Base-by-base conservation (phyloP, 495 filamentous ascomycete species). In the Xylaria telfairii region DNA sequence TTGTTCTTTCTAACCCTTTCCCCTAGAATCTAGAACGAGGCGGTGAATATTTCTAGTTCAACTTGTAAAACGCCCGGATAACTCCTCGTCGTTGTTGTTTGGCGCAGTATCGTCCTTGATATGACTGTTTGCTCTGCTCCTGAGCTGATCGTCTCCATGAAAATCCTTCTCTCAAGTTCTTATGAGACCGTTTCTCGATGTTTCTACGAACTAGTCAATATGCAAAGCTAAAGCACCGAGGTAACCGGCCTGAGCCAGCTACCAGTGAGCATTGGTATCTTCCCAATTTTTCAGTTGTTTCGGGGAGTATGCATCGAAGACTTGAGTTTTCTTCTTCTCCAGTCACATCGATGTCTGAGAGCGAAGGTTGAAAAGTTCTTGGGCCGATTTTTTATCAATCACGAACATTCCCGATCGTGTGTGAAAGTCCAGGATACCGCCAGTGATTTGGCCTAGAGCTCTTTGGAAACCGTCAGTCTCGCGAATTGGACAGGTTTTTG, bases 371-470 rank as follows among this genome's bases (percentile, higher is more conserved):
- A 53, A 39, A 32, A 70, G 46, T 15, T 64, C 10, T 28, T 46
- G 21, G 13, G 56, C 57, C 8, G 68, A 63, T 0, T 32, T 47
- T 15, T 54, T 30, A 30, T 70, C 37, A 24, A 70, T 62, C 12
- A 64, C 13, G n/a, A 70, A 70, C 30, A 34, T 70, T 34, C 59
- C 60, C 7, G 68, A 54, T 39, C 49, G 60, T 32, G 5, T 57
- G 21, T 71, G 41, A 21, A 71, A 69, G 54, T 76, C 76, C 1
- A 75, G 12, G 12, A 78, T 69, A 17, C 77, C 77, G 15, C 71
- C 77, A 26, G 76, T 76, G n/a, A 75, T 37, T 65, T 76, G 74
- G 60, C 68, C 53, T 19, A 79, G 32, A 37, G 75, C 73, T 54
- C 61, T 41, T 39, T 72, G 73, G 44, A 71, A 74, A 26, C 65